phyloP scores from a whole-genome alignment of 2,329 filamentous ascomycete genomes.

The Blastomyces parvus region DNA sequence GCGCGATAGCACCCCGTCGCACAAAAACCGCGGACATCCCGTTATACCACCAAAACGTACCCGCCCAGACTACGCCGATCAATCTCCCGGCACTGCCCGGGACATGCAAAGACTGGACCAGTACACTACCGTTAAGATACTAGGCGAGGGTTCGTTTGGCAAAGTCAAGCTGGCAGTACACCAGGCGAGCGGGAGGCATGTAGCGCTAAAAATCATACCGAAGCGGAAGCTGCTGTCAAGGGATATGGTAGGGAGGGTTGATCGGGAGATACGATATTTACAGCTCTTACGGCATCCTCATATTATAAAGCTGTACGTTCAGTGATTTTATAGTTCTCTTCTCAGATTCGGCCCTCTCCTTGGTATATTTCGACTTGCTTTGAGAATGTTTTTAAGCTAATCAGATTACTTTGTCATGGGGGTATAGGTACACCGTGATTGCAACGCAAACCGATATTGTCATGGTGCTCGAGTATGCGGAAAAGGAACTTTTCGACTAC shows the following conservation, averaged over 20 bases:
- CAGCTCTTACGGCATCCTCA: conserved; percentile 92
- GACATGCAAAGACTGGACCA: conserved; percentile 79
- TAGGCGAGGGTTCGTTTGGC: conserved; percentile 94
- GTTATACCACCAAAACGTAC: conserved; percentile 7
- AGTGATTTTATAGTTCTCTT: not conserved
- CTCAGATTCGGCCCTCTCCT: not conserved
- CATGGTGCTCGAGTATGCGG: conserved; percentile 98
- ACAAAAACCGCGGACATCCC: conserved; percentile 18
- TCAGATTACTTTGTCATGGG: conserved; percentile 15
- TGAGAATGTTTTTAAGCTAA: conserved; percentile 5
- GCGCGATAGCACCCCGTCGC: conserved; percentile 4
- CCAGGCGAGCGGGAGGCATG: conserved; percentile 83
- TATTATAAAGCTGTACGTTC: conserved; percentile 87
- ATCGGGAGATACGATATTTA: conserved; percentile 96
- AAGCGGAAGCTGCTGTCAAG: conserved; percentile 91
- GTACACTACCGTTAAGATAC: conserved; percentile 80
- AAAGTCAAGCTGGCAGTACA: conserved; percentile 97
- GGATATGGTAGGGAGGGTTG: conserved; percentile 95
- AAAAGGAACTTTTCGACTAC: conserved; percentile 94
- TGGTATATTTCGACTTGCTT: not conserved
- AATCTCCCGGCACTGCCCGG: conserved; percentile 41
- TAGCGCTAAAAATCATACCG: conserved; percentile 95
- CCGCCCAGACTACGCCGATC: conserved; percentile 20
- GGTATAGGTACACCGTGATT: conserved; percentile 77
- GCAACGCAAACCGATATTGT: conserved; percentile 91